phyloP scores from a whole-genome alignment of 2,329 filamentous ascomycete species.

The Beauveria australis region DNA sequence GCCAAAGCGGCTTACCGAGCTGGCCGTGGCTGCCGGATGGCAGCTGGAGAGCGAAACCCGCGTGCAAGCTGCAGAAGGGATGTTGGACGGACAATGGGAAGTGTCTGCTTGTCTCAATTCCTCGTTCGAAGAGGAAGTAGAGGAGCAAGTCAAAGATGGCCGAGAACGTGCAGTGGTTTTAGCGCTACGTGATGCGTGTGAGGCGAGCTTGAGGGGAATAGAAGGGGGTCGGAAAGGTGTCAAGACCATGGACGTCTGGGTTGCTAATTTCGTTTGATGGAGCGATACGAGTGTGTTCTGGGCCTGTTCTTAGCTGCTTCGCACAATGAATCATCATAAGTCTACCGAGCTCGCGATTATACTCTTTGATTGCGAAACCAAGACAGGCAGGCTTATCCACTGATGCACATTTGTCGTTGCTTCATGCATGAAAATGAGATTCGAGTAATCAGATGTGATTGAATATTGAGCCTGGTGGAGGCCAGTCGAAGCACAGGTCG shows the following conservation, averaged over 20 bases:
- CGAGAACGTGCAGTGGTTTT: slow-evolving; percentile 13
- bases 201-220: slow-evolving; percentile 11
- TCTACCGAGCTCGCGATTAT: too few relatives aligned
- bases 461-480: too few relatives aligned
- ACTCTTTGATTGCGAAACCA: too few relatives aligned
- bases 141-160: slow-evolving; percentile 13
- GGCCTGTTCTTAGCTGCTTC: not conserved
- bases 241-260: slow-evolving; percentile 13
- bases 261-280: slow-evolving; percentile 7
- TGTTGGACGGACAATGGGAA: slow-evolving; percentile 15
- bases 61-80: slow-evolving; percentile 10
- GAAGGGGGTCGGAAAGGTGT: slow-evolving; percentile 9
- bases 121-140: slow-evolving; percentile 8
- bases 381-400: too few relatives aligned
- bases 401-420: too few relatives aligned
- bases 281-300: not conserved
- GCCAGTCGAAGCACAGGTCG: too few relatives aligned
- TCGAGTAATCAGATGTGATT: too few relatives aligned
- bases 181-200: slow-evolving; percentile 13
- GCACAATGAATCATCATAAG: too few relatives aligned
- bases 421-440: too few relatives aligned
- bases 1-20: not conserved
- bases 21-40: slow-evolving; percentile 11
- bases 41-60: slow-evolving; percentile 12
- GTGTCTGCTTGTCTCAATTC: slow-evolving; percentile 13